Base-by-base conservation (phyloP, 225 moss, liverwort and hornwort genomes). In the Bryoerythrophyllum caledonicum region DNA sequence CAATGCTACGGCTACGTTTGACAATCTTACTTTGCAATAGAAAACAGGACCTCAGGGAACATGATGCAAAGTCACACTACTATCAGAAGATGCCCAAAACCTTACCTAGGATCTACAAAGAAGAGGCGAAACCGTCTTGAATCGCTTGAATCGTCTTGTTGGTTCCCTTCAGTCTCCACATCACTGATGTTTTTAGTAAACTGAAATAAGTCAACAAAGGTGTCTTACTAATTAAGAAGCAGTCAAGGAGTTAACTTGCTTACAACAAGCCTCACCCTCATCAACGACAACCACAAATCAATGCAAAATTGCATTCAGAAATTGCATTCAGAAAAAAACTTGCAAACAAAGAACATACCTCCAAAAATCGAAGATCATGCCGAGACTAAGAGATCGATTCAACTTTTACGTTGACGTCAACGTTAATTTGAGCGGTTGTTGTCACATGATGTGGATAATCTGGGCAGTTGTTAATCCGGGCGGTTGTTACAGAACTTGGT, bases 81-180 rank as follows among this genome's bases (percentile, higher is more conserved):
- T 72, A 53, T 25, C 53, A 73, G 35, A 60, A 28, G 32, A 40
- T 49, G 24, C 52, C 41, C 37, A 61, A 44, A 14, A 63, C 34
- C 49, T 60, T 34, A 77, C 80, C 80, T 80, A 60, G 80, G 80
- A 66, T 84, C 77, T 60, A 82, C 81, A 78, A 90, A 85, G 78
- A 83, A 69, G 60, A 85, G 82, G 46, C 77, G 77, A 38, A 90
- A 80, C 23, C 82, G 80, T 84, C 83, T 77, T 82, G 60, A 79
- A 23, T 68, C 78, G 57, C 83, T 82, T 72, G 59, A 16, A 78
- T 67, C 30, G 9, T 77, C 72, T 71, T 48, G 44, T 58, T 54
- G 60, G 12, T 67, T 44, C 35, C 54, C 60, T 74, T 65, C 84
- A 72, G 51, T 64, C 67, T 71, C 71, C 74, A 10, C 40, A 60